phyloP scores from a whole-genome alignment of 192 early-diverging fungal species.

The Geranomyces michiganensis region DNA sequence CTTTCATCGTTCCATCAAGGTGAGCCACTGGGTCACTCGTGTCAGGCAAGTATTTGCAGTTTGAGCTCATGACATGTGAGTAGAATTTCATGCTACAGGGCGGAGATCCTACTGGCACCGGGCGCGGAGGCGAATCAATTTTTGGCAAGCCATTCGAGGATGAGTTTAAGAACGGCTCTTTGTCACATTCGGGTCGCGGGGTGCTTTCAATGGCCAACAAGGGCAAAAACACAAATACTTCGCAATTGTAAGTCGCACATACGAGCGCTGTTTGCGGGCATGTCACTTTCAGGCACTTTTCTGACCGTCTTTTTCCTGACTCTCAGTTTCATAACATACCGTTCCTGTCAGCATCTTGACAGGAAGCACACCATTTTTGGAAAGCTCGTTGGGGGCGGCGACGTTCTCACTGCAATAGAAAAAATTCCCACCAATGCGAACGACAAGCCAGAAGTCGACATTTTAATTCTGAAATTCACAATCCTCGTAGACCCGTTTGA shows the following conservation, averaged over 20 bases:
- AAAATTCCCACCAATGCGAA: constrained; percentile 67
- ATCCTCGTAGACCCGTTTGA: constrained; percentile 89
- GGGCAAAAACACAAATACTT: constrained; percentile 88
- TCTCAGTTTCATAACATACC: constrained; percentile 56
- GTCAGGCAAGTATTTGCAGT: not conserved
- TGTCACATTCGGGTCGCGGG: constrained; percentile 80
- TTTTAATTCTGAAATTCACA: constrained; percentile 71
- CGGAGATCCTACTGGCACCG: constrained; percentile 75
- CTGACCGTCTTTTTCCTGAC: not conserved
- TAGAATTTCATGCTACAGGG: constrained; percentile 87
- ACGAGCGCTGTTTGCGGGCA: not conserved
- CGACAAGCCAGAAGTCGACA: constrained; percentile 73
- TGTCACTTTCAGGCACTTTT: not conserved
- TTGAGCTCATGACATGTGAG: constrained; percentile 27
- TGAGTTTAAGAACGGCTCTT: constrained; percentile 51
- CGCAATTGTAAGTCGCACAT: constrained; percentile 57
- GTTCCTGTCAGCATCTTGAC: constrained; percentile 49
- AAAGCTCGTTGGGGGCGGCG: constrained; percentile 84
- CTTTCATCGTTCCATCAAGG: constrained; percentile 84
- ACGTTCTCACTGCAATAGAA: constrained; percentile 82
- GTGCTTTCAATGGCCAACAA: constrained; percentile 95
- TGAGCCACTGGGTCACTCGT: too few relatives aligned
- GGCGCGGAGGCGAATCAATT: constrained; percentile 82
- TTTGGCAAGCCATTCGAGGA: constrained; percentile 65
- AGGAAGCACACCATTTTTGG: constrained; percentile 96